These are phyloP conservation scores for Hypholoma sublateritium DNA, from an alignment of 768 basidiomycete species.

Conservation along the genomic window DNA sequence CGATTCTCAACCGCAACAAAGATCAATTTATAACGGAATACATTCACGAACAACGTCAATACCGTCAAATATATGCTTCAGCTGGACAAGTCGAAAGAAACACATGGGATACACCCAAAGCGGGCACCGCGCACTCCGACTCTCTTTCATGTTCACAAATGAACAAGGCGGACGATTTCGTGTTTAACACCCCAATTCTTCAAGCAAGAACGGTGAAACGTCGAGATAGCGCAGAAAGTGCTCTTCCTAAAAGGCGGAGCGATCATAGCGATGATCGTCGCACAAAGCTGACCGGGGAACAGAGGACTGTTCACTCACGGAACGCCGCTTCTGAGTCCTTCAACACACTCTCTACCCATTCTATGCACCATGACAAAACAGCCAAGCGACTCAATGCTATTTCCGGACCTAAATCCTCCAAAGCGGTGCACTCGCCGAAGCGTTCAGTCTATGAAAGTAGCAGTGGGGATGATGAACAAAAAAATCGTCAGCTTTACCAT, in stretches of 20 bases:
- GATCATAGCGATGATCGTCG: too few species aligned
- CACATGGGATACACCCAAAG: slow-evolving; percentile 26
- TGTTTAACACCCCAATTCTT: slow-evolving; percentile 57
- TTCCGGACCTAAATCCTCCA: background rate
- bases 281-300: too few species aligned
- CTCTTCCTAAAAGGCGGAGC: too few species aligned
- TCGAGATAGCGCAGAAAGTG: background rate
- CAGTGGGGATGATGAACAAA: slow-evolving; percentile 17
- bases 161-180: slow-evolving; percentile 21
- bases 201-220: slow-evolving; percentile 36
- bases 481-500: slow-evolving; percentile 20
- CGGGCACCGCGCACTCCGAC: background rate
- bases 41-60: slow-evolving; percentile 46
- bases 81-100: slow-evolving; percentile 35
- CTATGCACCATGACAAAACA: too few species aligned
- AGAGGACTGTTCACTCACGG: too few species aligned
- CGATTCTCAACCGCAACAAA: slow-evolving; percentile 41
- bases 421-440: background rate
- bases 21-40: slow-evolving; percentile 43
- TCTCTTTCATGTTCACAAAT: background rate
- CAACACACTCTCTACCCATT: too few species aligned
- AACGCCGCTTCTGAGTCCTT: too few species aligned
- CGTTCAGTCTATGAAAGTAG: background rate
- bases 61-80: slow-evolving; percentile 41
- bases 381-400: too few species aligned